These are phyloP conservation scores for Euryodendron excelsum DNA, from an alignment of 148 eudicot species.

Conservation along the genomic window DNA sequence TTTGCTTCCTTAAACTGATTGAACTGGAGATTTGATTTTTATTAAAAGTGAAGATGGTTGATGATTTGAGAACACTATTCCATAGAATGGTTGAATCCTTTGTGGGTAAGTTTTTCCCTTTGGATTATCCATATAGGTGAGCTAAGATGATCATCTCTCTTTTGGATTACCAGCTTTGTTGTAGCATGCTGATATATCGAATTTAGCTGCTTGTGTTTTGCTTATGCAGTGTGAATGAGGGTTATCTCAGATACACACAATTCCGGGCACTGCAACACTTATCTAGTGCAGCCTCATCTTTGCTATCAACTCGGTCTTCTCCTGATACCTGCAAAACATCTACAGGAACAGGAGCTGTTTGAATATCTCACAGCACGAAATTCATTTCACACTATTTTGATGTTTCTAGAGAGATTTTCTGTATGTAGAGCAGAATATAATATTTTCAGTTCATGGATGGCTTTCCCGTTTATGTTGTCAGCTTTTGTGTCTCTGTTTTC, in stretches of 20 bases:
- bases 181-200: neutral
- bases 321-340: conserved; percentile 17
- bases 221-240: conserved; percentile 88
- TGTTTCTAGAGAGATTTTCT: neutral
- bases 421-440: neutral
- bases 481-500: neutral
- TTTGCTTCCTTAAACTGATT: neutral
- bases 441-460: neutral
- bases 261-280: conserved; percentile 92
- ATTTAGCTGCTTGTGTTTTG: conserved; percentile 7
- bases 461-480: neutral
- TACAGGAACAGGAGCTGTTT: too few relatives aligned
- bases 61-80: conserved; percentile 67
- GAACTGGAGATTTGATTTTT: conserved; percentile 12
- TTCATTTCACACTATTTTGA: neutral
- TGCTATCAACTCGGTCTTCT: conserved; percentile 96
- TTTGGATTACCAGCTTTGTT: neutral
- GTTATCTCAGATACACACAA: conserved; percentile 91
- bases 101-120: conserved; percentile 81
- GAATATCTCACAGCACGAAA: neutral
- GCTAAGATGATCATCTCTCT: neutral
- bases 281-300: conserved; percentile 88
- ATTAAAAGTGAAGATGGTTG: conserved; percentile 59
- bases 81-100: conserved; percentile 70
- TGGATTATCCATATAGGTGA: conserved; percentile 97